Percentiles rank a stretch among this genome's conserved stretches.
phyloP scores from a whole-genome alignment of 164 flowering plant genomes.

The Taxillus chinensis region DNA sequence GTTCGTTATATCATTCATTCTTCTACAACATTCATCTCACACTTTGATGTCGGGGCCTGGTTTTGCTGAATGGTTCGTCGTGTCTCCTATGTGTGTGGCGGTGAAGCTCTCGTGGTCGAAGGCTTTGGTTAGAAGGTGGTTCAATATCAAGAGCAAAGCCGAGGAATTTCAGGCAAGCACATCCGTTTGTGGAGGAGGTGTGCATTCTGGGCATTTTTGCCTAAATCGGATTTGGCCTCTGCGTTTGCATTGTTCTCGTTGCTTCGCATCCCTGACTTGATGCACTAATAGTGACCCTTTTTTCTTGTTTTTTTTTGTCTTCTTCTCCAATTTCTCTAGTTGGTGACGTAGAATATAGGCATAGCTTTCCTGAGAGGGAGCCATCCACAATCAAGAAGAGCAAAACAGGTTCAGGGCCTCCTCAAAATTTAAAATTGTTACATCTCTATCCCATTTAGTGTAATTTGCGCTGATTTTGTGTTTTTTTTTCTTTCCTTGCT shows the following conservation, averaged over 20 bases:
- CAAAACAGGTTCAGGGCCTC: conserved; percentile 47
- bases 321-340: conserved; percentile 18
- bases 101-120: conserved; percentile 83
- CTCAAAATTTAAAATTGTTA: too few relatives aligned
- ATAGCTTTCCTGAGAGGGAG: conserved; percentile 74
- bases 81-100: conserved; percentile 6
- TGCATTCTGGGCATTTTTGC: too few relatives aligned
- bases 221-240: too few relatives aligned
- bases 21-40: not conserved
- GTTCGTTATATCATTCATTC: not conserved
- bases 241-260: not conserved
- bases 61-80: conserved; percentile 10
- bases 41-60: not conserved
- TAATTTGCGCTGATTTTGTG: not conserved
- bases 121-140: conserved; percentile 72
- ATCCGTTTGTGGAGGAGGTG: conserved; percentile 40
- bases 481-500: not conserved
- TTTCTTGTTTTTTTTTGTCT: not conserved
- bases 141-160: conserved; percentile 72
- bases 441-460: too few relatives aligned
- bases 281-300: not conserved
- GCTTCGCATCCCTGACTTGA: not conserved
- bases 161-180: conserved; percentile 72
- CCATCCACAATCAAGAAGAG: conserved; percentile 67
- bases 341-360: conserved; percentile 63